Evolutionary conservation across 768 basidiomycete genomes (phyloP).

Genomic region (Agrocybe praecox): DNA sequence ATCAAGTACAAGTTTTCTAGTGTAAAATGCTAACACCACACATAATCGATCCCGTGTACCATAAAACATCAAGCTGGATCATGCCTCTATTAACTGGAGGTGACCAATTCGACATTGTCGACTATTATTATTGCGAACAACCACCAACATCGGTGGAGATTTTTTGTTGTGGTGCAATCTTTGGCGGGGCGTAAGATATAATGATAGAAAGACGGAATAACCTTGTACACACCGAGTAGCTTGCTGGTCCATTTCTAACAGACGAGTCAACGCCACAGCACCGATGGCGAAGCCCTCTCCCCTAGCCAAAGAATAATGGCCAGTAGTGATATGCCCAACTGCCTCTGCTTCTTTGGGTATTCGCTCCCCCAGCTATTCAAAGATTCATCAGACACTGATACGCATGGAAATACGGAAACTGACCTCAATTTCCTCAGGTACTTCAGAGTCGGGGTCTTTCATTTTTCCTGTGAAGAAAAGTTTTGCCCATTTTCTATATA

Average conservation of each 20-base stretch:
- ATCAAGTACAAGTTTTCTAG: background rate
- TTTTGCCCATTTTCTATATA: slow-evolving; percentile 51
- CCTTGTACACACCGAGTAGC: slow-evolving; percentile 30
- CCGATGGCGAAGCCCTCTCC: slow-evolving; percentile 83
- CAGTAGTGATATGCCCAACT: slow-evolving; percentile 86
- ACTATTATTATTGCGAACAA: slow-evolving; percentile 64
- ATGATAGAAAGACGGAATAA: background rate
- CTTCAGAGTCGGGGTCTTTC: slow-evolving; percentile 21
- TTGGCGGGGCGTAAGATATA: slow-evolving; percentile 12
- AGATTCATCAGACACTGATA: background rate
- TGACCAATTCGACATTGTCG: slow-evolving; percentile 55
- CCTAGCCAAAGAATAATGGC: slow-evolving; percentile 76
- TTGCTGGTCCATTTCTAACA: slow-evolving; percentile 57
- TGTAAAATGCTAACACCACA: background rate
- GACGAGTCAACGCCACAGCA: slow-evolving; percentile 58
- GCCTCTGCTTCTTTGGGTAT: slow-evolving; percentile 45
- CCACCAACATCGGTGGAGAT: slow-evolving; percentile 48
- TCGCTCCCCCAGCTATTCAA: slow-evolving; percentile 44
- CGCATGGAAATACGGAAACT: background rate
- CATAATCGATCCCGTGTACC: background rate
- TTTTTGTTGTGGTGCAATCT: slow-evolving; percentile 28
- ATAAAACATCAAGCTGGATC: background rate
- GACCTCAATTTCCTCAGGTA: slow-evolving; percentile 30
- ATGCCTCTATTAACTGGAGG: slow-evolving; percentile 22
- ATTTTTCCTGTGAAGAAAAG: slow-evolving; percentile 21